These are phyloP conservation scores for Solanum hybrid DNA, from an alignment of 305 asterid genomes.

Conservation along the genomic window DNA sequence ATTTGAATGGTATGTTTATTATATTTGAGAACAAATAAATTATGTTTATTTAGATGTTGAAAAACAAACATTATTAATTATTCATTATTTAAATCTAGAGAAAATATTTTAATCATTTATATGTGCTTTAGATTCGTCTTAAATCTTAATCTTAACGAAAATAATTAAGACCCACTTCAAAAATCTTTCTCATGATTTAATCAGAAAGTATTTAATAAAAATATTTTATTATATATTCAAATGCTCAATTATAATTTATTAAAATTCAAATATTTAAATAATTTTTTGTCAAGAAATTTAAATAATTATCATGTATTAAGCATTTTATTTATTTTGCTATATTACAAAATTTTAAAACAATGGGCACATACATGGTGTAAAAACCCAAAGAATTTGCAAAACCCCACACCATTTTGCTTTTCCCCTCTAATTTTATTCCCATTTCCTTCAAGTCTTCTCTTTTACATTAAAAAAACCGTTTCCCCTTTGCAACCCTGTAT, in stretches of 20 bases:
- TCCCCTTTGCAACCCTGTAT: conserved; percentile 3
- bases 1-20: neutral
- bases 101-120: no score
- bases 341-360: neutral
- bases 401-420: neutral
- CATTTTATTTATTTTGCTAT: neutral
- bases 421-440: neutral
- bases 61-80: no score
- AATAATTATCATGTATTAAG: neutral
- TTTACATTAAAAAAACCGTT: neutral
- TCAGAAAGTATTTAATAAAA: no score
- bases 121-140: no score
- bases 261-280: no score
- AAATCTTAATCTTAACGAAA: no score
- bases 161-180: neutral
- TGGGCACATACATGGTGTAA: neutral
- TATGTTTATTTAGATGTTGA: neutral
- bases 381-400: neutral
- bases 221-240: no score
- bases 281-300: no score
- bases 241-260: no score
- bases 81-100: no score
- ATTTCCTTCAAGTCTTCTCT: neutral
- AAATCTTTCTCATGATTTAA: neutral
- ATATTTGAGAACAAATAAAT: neutral